Conservation (phyloP, 2,329 filamentous ascomycete species). For the Bipolaris sorokiniana region DNA sequence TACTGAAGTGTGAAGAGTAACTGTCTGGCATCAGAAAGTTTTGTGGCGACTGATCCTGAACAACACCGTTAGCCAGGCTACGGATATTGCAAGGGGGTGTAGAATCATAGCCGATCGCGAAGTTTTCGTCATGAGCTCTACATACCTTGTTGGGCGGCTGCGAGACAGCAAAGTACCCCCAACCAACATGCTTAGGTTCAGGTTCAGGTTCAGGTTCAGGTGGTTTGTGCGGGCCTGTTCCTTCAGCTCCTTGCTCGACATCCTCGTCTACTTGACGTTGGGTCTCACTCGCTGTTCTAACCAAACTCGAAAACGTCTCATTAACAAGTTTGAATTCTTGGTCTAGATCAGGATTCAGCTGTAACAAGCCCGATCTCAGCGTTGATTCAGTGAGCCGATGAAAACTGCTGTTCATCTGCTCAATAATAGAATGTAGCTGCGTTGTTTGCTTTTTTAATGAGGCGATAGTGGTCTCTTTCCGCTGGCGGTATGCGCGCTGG, state of each 20-base stretch:
- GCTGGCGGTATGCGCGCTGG: constrained; percentile 81
- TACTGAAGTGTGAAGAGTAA: constrained; percentile 21
- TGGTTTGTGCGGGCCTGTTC: constrained; percentile 12
- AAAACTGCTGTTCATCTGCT: constrained; percentile 77
- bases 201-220: constrained; percentile 13
- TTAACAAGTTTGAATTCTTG: constrained; percentile 63
- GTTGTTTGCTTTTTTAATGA: constrained; percentile 73
- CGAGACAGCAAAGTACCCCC: constrained; percentile 31
- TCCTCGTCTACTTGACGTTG: constrained; percentile 39
- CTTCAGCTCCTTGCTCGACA: constrained; percentile 11
- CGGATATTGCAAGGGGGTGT: too few species aligned
- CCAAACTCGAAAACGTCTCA: constrained; percentile 63
- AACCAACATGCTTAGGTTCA: constrained; percentile 30
- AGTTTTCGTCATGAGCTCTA: not conserved
- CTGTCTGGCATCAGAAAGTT: constrained; percentile 14
- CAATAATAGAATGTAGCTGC: constrained; percentile 70
- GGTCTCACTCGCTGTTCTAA: constrained; percentile 53
- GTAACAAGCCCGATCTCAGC: constrained; percentile 63
- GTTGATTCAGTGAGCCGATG: constrained; percentile 69
- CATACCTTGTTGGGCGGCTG: not conserved
- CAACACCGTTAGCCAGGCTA: not conserved
- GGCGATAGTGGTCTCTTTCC: constrained; percentile 82
- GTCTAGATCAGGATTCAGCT: constrained; percentile 63
- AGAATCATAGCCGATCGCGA: too few species aligned
- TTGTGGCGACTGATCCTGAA: constrained; percentile 6